Percentiles rank a stretch among this genome's conserved stretches.
Evolutionary conservation across 2,329 filamentous ascomycete genomes (phyloP).

Genomic region (Aspergillus hortae): DNA sequence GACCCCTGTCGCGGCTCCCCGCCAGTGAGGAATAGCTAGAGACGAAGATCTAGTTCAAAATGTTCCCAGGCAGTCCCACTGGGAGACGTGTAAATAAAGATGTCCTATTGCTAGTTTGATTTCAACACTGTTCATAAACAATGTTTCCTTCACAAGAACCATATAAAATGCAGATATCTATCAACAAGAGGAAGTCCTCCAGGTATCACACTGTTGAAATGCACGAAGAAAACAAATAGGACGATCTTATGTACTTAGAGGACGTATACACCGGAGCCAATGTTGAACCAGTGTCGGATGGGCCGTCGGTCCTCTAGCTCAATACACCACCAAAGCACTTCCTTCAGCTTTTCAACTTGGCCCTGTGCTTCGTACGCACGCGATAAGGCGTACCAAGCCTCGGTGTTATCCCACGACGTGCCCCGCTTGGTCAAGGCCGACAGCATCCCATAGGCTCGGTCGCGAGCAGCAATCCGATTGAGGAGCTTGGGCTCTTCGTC

Average conservation of each 20-base stretch:
- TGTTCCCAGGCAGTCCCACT: constrained; percentile 1
- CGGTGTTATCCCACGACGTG: constrained; percentile 82
- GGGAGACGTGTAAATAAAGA: constrained; percentile 35
- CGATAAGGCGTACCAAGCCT: constrained; percentile 88
- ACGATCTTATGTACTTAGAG: constrained; percentile 36
- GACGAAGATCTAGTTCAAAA: background rate
- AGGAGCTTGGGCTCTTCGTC: constrained; percentile 63
- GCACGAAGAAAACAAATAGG: constrained; percentile 6
- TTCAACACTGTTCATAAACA: constrained; percentile 12
- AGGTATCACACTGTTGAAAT: constrained; percentile 24
- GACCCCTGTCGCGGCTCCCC: constrained; percentile 34
- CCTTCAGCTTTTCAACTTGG: constrained; percentile 81
- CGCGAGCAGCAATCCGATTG: constrained; percentile 82
- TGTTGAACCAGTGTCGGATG: constrained; percentile 72
- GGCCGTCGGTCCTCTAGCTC: constrained; percentile 84
- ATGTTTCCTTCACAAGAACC: background rate
- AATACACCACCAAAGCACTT: constrained; percentile 96
- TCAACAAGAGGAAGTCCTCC: constrained; percentile 17
- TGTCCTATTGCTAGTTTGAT: constrained; percentile 26
- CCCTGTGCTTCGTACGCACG: constrained; percentile 84
- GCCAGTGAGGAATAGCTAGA: constrained; percentile 9
- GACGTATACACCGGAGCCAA: constrained; percentile 66
- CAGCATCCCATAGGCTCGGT: constrained; percentile 81
- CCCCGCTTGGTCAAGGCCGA: constrained; percentile 81
- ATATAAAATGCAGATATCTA: constrained; percentile 8